Conservation (phyloP, 1,284 basidiomycete genomes). For the Heterobasidion parviporum region DNA sequence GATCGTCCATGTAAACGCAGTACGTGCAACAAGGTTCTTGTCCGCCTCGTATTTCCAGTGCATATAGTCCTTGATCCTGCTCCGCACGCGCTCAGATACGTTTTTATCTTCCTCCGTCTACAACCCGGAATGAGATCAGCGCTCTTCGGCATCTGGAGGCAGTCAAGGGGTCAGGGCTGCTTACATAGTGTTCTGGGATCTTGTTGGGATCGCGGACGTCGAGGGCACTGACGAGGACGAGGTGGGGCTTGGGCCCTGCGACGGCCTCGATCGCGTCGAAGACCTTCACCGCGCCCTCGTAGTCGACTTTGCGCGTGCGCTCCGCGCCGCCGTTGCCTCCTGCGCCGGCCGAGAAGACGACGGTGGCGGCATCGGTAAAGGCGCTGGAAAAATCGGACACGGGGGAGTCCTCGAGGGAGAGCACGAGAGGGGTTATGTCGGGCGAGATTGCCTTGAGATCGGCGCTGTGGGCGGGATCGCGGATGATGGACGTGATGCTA, state of each 20-base stretch:
- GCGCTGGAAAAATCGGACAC: constrained; percentile 38
- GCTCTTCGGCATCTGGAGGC: constrained; percentile 30
- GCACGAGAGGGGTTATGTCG: constrained; percentile 41
- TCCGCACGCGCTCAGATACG: constrained; percentile 34
- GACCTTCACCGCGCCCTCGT: constrained; percentile 64
- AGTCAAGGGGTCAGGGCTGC: constrained; percentile 12
- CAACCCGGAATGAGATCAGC: too few species aligned
- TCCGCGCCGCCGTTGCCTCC: constrained; percentile 61
- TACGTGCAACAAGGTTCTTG: constrained; percentile 50
- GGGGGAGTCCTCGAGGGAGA: constrained; percentile 53
- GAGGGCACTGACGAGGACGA: constrained; percentile 61
- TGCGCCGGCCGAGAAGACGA: constrained; percentile 65
- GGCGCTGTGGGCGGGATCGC: constrained; percentile 34
- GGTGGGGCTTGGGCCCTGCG: constrained; percentile 36
- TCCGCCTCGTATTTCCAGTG: constrained; percentile 68
- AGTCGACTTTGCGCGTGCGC: constrained; percentile 61
- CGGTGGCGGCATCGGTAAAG: constrained; percentile 42
- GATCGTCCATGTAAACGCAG: constrained; percentile 61
- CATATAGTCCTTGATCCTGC: constrained; percentile 39
- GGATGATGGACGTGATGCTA: constrained; percentile 52
- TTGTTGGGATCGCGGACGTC: constrained; percentile 50
- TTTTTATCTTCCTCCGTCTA: constrained; percentile 26
- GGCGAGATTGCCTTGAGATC: constrained; percentile 37
- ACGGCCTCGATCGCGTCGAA: constrained; percentile 63
- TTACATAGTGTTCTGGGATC: constrained; percentile 50